Evolutionary conservation across 768 basidiomycete genomes (phyloP).

Genomic region (Chalciporus pseudorubinellus): DNA sequence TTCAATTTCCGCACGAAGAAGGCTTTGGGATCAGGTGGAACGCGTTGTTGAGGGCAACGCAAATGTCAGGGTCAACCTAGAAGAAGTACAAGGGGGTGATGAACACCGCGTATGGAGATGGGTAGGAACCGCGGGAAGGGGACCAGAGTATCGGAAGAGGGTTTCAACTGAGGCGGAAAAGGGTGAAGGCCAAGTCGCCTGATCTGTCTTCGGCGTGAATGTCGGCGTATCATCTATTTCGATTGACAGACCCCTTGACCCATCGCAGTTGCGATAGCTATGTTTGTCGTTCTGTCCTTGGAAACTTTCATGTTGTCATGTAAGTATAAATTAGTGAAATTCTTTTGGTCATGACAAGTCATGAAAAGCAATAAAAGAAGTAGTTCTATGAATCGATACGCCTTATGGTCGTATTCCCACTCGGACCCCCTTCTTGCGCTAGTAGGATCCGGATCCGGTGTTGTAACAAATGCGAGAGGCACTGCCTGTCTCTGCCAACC

Average conservation of each 20-base stretch:
- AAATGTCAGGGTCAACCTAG: conserved; percentile 82
- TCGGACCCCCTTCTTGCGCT: conserved; percentile 30
- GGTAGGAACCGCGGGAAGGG: conserved; percentile 58
- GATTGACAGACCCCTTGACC: conserved; percentile 26
- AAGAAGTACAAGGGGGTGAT: conserved; percentile 82
- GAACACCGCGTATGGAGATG: conserved; percentile 90
- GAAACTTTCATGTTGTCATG: conserved; percentile 14
- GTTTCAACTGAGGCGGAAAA: conserved; percentile 26
- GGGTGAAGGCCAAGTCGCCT: conserved; percentile 24
- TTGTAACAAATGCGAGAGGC: conserved; percentile 29
- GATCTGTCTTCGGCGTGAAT: conserved; percentile 15
- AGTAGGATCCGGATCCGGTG: conserved; percentile 31
- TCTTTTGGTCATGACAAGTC: conserved; percentile 14
- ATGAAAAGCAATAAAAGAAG: conserved; percentile 19
- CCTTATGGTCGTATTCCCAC: conserved; percentile 19
- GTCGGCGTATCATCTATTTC: conserved; percentile 11
- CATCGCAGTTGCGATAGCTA: conserved; percentile 10
- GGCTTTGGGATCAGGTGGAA: conserved; percentile 82
- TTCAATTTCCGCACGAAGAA: conserved; percentile 59
- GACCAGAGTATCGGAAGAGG: conserved; percentile 35
- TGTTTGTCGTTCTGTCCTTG: conserved; percentile 13
- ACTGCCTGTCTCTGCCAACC: conserved; percentile 27
- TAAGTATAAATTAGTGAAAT: conserved; percentile 22
- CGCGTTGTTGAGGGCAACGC: conserved; percentile 85
- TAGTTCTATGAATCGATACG: conserved; percentile 25